A percentile compares a stretch with the other conserved stretches of the same genome.
These are phyloP conservation scores for Hysterangium stoloniferum DNA, from an alignment of 768 basidiomycete species.

Conservation along the genomic window DNA sequence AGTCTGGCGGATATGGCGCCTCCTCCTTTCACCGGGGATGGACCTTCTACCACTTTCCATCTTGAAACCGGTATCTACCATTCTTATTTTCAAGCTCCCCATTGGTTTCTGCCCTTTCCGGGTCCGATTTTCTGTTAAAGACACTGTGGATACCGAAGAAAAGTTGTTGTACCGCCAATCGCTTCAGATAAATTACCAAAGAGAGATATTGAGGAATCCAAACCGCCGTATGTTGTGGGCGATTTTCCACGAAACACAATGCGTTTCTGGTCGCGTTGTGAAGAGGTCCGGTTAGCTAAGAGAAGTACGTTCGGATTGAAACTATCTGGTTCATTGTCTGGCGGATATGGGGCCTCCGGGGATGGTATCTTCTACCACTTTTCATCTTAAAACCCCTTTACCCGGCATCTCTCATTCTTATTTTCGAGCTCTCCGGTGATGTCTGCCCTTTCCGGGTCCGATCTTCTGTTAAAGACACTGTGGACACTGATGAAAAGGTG, in stretches of 20 bases:
- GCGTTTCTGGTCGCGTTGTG: not conserved
- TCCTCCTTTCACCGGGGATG: constrained; percentile 17
- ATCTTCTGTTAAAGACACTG: not conserved
- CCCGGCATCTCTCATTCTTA: not conserved
- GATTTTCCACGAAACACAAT: constrained; percentile 30
- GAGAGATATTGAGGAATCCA: constrained; percentile 5
- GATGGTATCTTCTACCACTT: constrained; percentile 48
- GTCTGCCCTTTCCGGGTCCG: not conserved
- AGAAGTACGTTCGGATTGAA: not conserved
- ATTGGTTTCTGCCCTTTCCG: not conserved
- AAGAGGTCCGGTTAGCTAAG: constrained; percentile 34
- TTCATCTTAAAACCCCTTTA: constrained; percentile 15
- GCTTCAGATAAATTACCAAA: not conserved
- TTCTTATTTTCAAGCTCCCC: not conserved
- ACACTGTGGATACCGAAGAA: constrained; percentile 58
- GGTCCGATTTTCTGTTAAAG: constrained; percentile 22
- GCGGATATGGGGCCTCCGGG: constrained; percentile 61
- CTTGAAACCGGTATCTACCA: constrained; percentile 25
- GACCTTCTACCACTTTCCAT: not conserved
- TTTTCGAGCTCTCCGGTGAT: not conserved
- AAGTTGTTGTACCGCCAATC: constrained; percentile 60
- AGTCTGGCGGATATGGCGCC: constrained; percentile 65
- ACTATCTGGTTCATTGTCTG: too few species aligned
- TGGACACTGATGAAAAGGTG: not conserved
- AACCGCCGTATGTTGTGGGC: constrained; percentile 63